A percentile compares a stretch with the other conserved stretches of the same genome.
Conservation (phyloP, 1,284 basidiomycete species). For the Leccinum huronense region DNA sequence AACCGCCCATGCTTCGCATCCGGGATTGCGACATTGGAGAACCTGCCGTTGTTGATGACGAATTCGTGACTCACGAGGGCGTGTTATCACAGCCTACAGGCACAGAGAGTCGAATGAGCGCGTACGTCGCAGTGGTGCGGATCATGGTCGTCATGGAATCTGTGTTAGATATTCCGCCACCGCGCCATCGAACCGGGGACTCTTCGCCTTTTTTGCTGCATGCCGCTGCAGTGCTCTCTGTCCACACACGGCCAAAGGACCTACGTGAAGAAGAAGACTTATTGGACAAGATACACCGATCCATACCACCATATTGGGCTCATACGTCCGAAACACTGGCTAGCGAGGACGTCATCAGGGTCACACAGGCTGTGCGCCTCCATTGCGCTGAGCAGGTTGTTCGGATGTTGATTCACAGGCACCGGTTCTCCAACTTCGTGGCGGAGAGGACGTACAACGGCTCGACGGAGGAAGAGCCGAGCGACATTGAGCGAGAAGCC, state of each 20-base stretch:
- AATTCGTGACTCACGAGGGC: conserved; percentile 75
- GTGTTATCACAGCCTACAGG: conserved; percentile 67
- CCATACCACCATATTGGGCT: conserved; percentile 74
- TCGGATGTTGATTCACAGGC: conserved; percentile 74
- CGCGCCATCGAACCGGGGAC: conserved; percentile 52
- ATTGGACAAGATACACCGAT: conserved; percentile 73
- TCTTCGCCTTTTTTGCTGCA: conserved; percentile 60
- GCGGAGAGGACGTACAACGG: conserved; percentile 57
- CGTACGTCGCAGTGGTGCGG: conserved; percentile 73
- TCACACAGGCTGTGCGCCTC: conserved; percentile 83
- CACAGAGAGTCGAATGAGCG: conserved; percentile 71
- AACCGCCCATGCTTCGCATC: conserved; percentile 80
- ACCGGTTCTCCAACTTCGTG: conserved; percentile 69
- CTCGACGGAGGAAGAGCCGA: conserved; percentile 50
- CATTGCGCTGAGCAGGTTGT: conserved; percentile 85
- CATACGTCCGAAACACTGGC: conserved; percentile 78
- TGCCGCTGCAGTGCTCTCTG: conserved; percentile 56
- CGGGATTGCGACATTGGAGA: conserved; percentile 86
- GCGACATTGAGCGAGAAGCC: conserved; percentile 65
- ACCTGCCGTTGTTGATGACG: conserved; percentile 82
- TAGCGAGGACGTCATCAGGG: conserved; percentile 81
- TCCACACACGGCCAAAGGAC: conserved; percentile 56
- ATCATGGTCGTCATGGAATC: conserved; percentile 83
- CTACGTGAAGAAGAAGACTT: conserved; percentile 77
- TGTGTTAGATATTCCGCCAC: conserved; percentile 69